Conservation (phyloP, 371 early-diverging fungal genomes). For the Apophysomyces trapeziformis region DNA sequence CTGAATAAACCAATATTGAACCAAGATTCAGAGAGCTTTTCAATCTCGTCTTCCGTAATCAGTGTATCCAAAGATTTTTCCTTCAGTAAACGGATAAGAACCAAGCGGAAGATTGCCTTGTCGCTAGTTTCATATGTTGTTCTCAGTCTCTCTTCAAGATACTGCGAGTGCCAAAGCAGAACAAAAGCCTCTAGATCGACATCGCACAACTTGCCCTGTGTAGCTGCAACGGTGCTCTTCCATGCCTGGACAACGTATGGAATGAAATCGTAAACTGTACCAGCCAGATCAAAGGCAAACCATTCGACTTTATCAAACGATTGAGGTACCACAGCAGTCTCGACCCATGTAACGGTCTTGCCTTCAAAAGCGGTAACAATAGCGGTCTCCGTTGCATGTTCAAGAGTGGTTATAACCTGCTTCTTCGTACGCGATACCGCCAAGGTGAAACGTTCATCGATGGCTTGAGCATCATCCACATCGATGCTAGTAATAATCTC, state of each 20-base stretch:
- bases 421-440: slow-evolving; percentile 31
- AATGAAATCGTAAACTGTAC: slow-evolving; percentile 37
- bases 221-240: slow-evolving; percentile 8
- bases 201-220: slow-evolving; percentile 17
- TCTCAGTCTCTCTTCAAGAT: slow-evolving; percentile 26
- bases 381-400: slow-evolving; percentile 28
- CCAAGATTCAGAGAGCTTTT: slow-evolving; percentile 35
- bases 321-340: slow-evolving; percentile 36
- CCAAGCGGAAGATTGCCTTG: slow-evolving; percentile 25
- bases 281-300: slow-evolving; percentile 46
- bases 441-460: slow-evolving; percentile 24
- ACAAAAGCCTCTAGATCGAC: slow-evolving; percentile 30
- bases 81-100: slow-evolving; percentile 31
- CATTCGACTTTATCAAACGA: slow-evolving; percentile 39
- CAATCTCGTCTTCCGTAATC: slow-evolving; percentile 30
- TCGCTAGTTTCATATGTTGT: slow-evolving; percentile 20
- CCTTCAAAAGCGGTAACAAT: slow-evolving; percentile 44
- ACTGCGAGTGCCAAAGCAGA: slow-evolving; percentile 33
- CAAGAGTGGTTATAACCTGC: slow-evolving; percentile 27
- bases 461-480: slow-evolving; percentile 5
- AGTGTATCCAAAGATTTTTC: slow-evolving; percentile 24
- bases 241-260: slow-evolving; percentile 29
- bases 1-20: slow-evolving; percentile 31
- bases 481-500: slow-evolving; percentile 24
- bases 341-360: slow-evolving; percentile 43